These are phyloP conservation scores for Crotalaria pallida DNA, from an alignment of 306 rosid genomes.

Conservation along the genomic window DNA sequence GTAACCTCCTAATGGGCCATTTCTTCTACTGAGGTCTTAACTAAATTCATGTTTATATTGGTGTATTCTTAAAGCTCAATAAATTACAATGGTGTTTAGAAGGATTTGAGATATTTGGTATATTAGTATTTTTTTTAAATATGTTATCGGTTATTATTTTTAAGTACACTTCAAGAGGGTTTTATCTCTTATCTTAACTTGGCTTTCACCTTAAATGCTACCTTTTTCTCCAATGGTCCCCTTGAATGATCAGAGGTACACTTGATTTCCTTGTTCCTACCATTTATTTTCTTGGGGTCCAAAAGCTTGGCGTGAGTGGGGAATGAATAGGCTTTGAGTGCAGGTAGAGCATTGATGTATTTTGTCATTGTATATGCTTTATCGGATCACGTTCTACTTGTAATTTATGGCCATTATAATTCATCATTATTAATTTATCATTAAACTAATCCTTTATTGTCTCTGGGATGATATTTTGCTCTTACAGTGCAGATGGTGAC, in stretches of 20 bases:
- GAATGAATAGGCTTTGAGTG: not conserved
- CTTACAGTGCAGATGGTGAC: not conserved
- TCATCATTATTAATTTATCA: not conserved
- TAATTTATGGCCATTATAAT: not conserved
- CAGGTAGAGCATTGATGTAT: not conserved
- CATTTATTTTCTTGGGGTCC: not conserved
- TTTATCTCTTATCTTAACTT: not conserved
- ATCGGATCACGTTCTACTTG: not conserved
- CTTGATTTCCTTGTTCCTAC: not conserved
- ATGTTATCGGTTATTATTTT: not conserved
- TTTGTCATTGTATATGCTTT: not conserved
- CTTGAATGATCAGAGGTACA: not conserved
- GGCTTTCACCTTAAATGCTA: not conserved
- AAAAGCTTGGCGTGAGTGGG: not conserved
- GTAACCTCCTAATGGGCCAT: not conserved
- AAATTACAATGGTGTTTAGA: not conserved
- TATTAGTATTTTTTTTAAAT: not conserved
- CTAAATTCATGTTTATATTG: not conserved
- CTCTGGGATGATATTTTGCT: not conserved
- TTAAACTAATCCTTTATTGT: not conserved
- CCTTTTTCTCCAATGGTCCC: not conserved
- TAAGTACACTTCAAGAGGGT: not conserved
- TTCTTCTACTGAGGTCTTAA: slow-evolving; percentile 5
- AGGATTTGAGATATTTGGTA: slow-evolving; percentile 9
- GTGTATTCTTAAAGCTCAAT: slow-evolving; percentile 14